These are phyloP conservation scores for Tardiomyces blankii DNA, from an alignment of 1,139 yeast species.

Conservation along the genomic window DNA sequence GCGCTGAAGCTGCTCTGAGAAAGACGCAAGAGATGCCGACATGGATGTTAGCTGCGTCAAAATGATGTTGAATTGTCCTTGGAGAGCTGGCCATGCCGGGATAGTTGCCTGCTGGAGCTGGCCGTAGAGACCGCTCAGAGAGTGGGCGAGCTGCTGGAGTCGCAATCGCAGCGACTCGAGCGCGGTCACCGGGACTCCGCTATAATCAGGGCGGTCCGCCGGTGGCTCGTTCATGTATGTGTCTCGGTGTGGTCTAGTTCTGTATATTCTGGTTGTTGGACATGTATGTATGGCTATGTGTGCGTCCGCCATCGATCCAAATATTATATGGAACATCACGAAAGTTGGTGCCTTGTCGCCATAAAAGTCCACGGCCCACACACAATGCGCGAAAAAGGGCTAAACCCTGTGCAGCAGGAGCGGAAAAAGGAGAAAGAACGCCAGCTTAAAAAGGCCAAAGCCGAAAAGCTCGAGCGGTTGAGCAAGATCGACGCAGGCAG, in stretches of 20 bases:
- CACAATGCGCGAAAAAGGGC: conserved; percentile 6
- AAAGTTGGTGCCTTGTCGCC: too few species aligned
- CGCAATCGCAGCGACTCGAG: conserved; percentile 51
- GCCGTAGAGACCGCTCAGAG: conserved; percentile 22
- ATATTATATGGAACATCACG: conserved; percentile 11
- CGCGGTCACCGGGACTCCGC: conserved; percentile 46
- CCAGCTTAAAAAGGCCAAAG: conserved; percentile 20
- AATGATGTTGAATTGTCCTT: conserved; percentile 73
- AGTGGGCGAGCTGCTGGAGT: conserved; percentile 38
- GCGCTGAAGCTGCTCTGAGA: conserved; percentile 45
- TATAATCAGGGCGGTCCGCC: conserved; percentile 5
- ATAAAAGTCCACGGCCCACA: too few species aligned
- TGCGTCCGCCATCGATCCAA: conserved; percentile 15
- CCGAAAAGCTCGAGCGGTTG: conserved; percentile 10
- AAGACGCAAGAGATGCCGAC: conserved; percentile 52
- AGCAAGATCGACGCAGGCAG: not conserved
- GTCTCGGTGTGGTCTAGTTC: not conserved
- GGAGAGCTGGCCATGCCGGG: conserved; percentile 42
- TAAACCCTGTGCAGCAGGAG: conserved; percentile 13
- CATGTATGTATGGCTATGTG: not conserved
- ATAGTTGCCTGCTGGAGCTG: conserved; percentile 25
- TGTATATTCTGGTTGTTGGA: not conserved
- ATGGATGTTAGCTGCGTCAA: conserved; percentile 72
- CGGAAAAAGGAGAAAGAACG: conserved; percentile 21
- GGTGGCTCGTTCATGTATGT: not conserved